A percentile compares a stretch with the other conserved stretches of the same genome.
phyloP scores from a whole-genome alignment of 768 basidiomycete species.

The Lentinula guzmanii region DNA sequence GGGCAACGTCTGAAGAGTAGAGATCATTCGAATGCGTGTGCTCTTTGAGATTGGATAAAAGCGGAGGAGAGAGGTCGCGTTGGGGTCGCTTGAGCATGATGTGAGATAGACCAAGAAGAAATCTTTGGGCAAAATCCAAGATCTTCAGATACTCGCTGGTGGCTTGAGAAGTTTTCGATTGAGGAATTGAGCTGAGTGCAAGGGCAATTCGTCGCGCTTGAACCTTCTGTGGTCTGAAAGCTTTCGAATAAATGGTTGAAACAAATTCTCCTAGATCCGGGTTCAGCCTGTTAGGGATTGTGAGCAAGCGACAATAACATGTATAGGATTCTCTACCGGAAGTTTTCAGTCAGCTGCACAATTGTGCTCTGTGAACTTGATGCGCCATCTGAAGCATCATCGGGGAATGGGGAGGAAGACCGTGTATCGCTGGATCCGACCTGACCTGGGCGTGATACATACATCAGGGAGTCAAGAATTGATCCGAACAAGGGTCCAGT shows the following conservation, averaged over 20 bases:
- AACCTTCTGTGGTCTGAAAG: constrained; percentile 42
- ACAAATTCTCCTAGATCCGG: constrained; percentile 50
- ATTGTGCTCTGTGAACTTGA: constrained; percentile 28
- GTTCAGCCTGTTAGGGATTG: constrained; percentile 29
- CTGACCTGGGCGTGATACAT: constrained; percentile 10
- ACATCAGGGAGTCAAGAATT: constrained; percentile 42
- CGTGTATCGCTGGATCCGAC: constrained; percentile 13
- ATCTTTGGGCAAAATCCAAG: constrained; percentile 22
- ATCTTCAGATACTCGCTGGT: constrained; percentile 19
- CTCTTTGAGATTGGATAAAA: constrained; percentile 10
- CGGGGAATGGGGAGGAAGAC: constrained; percentile 10
- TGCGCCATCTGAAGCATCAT: constrained; percentile 14
- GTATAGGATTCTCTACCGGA: constrained; percentile 25
- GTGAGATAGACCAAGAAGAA: constrained; percentile 34
- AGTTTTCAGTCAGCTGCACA: constrained; percentile 47
- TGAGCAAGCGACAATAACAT: background rate
- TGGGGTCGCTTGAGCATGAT: constrained; percentile 40
- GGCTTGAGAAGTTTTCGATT: constrained; percentile 11
- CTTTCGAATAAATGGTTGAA: constrained; percentile 42
- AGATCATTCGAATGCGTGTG: constrained; percentile 11
- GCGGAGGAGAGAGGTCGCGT: constrained; percentile 23
- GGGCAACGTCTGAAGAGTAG: constrained; percentile 10
- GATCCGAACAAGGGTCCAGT: constrained; percentile 38
- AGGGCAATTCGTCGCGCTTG: constrained; percentile 33
- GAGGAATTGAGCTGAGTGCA: constrained; percentile 21